A percentile compares a stretch with the other conserved stretches of the same genome.
These are phyloP conservation scores for Cordia subcordata DNA, from an alignment of 257 asterid genomes.

Conservation along the genomic window DNA sequence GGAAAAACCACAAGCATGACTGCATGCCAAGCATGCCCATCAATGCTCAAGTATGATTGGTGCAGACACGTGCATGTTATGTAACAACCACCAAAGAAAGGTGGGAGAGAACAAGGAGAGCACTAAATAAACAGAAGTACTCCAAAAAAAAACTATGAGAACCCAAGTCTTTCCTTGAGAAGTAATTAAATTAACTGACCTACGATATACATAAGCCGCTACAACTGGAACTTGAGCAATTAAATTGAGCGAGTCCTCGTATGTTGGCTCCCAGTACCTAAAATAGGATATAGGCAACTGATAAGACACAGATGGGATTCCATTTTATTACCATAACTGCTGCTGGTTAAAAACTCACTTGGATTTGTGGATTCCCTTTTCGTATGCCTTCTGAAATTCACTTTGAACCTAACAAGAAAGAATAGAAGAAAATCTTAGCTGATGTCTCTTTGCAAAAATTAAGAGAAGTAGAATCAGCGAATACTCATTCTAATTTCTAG, in stretches of 20 bases:
- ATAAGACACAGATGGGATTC: constrained; percentile 12
- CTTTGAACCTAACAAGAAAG: constrained; percentile 67
- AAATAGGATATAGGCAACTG: constrained; percentile 17
- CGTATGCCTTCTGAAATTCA: constrained; percentile 98
- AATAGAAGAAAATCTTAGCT: constrained; percentile 25
- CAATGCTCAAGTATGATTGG: no score
- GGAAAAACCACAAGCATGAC: no score
- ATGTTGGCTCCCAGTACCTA: constrained; percentile 98
- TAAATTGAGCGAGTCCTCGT: constrained; percentile 90
- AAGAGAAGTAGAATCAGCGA: constrained; percentile 1
- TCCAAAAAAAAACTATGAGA: background rate
- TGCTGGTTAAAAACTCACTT: constrained; percentile 53
- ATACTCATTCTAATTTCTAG: background rate
- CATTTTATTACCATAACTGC: constrained; percentile 6
- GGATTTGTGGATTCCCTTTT: constrained; percentile 92
- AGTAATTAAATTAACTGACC: constrained; percentile 44
- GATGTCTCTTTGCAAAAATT: constrained; percentile 7
- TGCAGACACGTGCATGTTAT: no score
- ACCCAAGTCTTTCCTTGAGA: background rate
- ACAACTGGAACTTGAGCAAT: constrained; percentile 92
- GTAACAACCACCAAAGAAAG: no score
- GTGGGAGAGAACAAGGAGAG: no score
- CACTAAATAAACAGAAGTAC: no score
- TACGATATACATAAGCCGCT: constrained; percentile 90
- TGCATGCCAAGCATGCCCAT: no score